phyloP scores from a whole-genome alignment of 768 basidiomycete species.

The Leucosporidium scottii region DNA sequence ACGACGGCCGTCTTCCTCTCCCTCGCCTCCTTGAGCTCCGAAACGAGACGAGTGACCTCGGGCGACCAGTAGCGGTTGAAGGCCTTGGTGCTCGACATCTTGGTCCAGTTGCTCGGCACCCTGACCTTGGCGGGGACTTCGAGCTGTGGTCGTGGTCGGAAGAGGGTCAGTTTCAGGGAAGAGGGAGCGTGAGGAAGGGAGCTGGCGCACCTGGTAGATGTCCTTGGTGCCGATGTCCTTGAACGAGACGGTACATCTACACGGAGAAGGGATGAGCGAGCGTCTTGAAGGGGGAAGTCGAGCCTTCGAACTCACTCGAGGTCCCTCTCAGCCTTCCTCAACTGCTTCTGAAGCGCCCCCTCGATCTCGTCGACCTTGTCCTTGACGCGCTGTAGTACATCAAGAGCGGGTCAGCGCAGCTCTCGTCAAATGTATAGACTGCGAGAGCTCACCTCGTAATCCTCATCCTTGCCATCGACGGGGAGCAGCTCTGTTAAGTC shows the following conservation, averaged over 20 bases:
- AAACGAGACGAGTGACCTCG: slow-evolving; percentile 61
- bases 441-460: slow-evolving; percentile 54
- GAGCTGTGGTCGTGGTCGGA: slow-evolving; percentile 12
- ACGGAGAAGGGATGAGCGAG: slow-evolving; percentile 14
- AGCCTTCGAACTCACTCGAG: slow-evolving; percentile 47
- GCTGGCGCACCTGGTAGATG: slow-evolving; percentile 30
- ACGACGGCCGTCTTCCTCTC: slow-evolving; percentile 74
- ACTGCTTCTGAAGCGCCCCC: slow-evolving; percentile 58
- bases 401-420: not conserved
- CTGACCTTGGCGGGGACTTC: slow-evolving; percentile 29
- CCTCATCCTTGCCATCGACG: slow-evolving; percentile 72
- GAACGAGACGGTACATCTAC: slow-evolving; percentile 1
- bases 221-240: slow-evolving; percentile 39
- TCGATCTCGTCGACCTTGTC: slow-evolving; percentile 64
- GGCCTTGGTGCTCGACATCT: slow-evolving; percentile 53
- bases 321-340: slow-evolving; percentile 61
- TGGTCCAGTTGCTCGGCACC: slow-evolving; percentile 55
- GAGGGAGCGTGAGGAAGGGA: not conserved
- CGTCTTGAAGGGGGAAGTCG: not conserved
- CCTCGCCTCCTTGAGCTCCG: slow-evolving; percentile 82
- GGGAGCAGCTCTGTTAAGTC: slow-evolving; percentile 54
- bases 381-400: slow-evolving; percentile 48
- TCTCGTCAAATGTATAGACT: too few species aligned
- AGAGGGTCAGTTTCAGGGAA: not conserved
- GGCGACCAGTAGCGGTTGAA: slow-evolving; percentile 71